Evolutionary conservation across 1,284 basidiomycete genomes (phyloP).

Genomic region (Omphalotus olearius): DNA sequence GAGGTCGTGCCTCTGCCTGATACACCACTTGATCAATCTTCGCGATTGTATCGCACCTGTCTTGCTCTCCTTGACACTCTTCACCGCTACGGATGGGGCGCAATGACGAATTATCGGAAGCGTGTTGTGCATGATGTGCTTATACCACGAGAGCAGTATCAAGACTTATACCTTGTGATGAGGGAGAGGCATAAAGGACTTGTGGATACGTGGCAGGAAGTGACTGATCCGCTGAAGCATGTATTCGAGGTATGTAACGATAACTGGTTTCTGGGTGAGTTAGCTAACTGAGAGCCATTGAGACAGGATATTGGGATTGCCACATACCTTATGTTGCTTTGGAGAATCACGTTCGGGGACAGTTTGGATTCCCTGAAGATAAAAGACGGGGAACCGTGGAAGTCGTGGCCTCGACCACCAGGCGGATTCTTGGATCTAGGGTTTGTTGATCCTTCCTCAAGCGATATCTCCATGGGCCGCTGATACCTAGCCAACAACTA

Average conservation of each 20-base stretch:
- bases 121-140: slow-evolving; percentile 83
- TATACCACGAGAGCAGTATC: slow-evolving; percentile 75
- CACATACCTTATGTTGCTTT: slow-evolving; percentile 88
- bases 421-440: slow-evolving; percentile 91
- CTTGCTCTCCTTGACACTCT: slow-evolving; percentile 78
- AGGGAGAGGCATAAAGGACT: slow-evolving; percentile 79
- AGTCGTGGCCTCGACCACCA: slow-evolving; percentile 69
- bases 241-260: slow-evolving; percentile 66
- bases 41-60: slow-evolving; percentile 76
- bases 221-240: slow-evolving; percentile 81
- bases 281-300: not conserved
- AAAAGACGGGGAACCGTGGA: slow-evolving; percentile 46
- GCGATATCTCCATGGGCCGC: not conserved
- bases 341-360: slow-evolving; percentile 65
- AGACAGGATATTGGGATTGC: slow-evolving; percentile 84
- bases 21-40: slow-evolving; percentile 46
- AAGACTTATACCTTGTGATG: slow-evolving; percentile 87
- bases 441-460: slow-evolving; percentile 35
- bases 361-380: slow-evolving; percentile 9
- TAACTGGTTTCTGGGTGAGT: not conserved
- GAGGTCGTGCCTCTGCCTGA: slow-evolving; percentile 51
- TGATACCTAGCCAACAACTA: not conserved
- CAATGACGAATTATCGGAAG: slow-evolving; percentile 78
- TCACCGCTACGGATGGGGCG: slow-evolving; percentile 85
- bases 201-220: slow-evolving; percentile 73